phyloP scores from a whole-genome alignment of 306 rosid genomes.

The Prunus salicina region DNA sequence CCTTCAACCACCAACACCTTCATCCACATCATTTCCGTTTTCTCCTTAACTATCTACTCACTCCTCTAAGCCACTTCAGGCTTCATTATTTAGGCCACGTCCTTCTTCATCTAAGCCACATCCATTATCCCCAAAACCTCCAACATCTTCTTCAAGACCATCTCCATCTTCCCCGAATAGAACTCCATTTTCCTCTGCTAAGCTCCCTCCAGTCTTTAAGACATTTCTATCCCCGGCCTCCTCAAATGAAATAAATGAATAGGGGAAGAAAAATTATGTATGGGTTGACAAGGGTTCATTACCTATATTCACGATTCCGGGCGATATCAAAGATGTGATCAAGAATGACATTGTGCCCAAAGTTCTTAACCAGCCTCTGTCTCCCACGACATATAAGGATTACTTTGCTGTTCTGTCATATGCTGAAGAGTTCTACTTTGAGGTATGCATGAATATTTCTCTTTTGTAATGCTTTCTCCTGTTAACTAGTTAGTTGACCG shows the following conservation, averaged over 20 bases:
- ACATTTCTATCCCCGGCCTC: background rate
- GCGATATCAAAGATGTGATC: constrained; percentile 26
- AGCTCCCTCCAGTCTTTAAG: background rate
- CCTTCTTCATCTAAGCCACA: too few species aligned
- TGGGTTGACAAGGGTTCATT: background rate
- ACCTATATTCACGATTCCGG: constrained; percentile 27
- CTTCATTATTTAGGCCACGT: too few species aligned
- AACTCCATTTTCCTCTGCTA: too few species aligned
- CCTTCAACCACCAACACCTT: background rate
- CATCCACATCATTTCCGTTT: background rate
- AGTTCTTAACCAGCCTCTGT: constrained; percentile 23
- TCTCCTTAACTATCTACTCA: background rate
- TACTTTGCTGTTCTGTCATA: constrained; percentile 39
- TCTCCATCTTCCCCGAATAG: background rate
- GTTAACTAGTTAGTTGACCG: background rate
- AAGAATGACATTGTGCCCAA: constrained; percentile 28
- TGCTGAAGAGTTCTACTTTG: constrained; percentile 36
- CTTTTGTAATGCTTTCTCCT: background rate
- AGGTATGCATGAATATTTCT: constrained; percentile 20
- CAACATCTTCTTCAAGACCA: background rate
- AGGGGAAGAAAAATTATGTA: constrained; percentile 1
- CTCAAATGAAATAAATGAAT: background rate
- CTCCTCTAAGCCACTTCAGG: background rate
- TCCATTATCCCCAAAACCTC: background rate
- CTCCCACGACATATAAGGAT: constrained; percentile 31